Evolutionary conservation across 352 stramenopile species (phyloP).

Genomic region (Pythium pyrilobum): DNA sequence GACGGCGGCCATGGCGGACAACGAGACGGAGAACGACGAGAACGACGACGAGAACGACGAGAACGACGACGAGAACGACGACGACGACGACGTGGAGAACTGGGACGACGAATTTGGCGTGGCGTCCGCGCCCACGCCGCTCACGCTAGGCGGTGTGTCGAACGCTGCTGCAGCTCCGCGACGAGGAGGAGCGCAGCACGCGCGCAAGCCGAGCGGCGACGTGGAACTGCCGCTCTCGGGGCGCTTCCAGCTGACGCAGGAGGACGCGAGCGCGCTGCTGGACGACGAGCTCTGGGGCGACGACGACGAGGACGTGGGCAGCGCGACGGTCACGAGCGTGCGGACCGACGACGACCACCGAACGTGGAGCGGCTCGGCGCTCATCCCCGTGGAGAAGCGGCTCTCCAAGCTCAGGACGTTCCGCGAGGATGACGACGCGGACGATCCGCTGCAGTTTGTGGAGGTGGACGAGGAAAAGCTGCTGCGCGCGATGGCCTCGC

Average conservation of each 20-base stretch:
- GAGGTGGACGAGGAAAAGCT: conserved; percentile 70
- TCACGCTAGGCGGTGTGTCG: conserved; percentile 1
- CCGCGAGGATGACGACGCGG: conserved; percentile 56
- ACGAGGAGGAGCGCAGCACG: background rate
- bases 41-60: conserved; percentile 8
- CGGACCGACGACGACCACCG: conserved; percentile 10
- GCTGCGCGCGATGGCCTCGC: conserved; percentile 29
- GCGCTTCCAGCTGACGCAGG: conserved; percentile 65
- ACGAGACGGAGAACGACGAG: background rate
- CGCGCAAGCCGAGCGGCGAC: background rate
- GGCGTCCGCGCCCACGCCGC: conserved; percentile 24
- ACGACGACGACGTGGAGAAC: conserved; percentile 55
- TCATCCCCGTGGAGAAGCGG: conserved; percentile 58
- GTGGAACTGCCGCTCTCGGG: background rate
- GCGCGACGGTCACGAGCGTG: background rate
- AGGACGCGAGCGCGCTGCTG: conserved; percentile 68
- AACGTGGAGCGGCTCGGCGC: conserved; percentile 47
- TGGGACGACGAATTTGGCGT: conserved; percentile 84
- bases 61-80: conserved; percentile 29
- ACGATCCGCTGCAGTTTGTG: conserved; percentile 46
- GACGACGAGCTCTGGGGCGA: conserved; percentile 74
- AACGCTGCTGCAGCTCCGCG: background rate
- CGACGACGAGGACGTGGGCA: conserved; percentile 18
- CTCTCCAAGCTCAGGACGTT: conserved; percentile 71
- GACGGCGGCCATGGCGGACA: background rate